Base-by-base conservation (phyloP, 139 green algal species). In the Chlorella sp. region DNA sequence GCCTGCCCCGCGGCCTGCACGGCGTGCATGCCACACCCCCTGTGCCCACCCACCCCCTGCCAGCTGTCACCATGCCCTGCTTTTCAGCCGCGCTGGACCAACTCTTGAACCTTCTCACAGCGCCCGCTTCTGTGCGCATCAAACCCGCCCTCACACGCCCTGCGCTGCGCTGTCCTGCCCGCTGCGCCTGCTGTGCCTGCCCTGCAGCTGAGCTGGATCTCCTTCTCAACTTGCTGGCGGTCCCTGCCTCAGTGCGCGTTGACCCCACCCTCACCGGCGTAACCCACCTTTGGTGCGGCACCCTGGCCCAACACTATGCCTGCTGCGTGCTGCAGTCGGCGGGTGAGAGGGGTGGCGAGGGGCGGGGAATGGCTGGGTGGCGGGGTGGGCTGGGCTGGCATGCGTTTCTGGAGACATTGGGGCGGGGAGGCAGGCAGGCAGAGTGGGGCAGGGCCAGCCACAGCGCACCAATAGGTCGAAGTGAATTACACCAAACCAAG, bases 221-320 rank as follows among this genome's bases (percentile, higher is more conserved):
- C 28, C 86, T 95, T 83, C 83, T 95, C 32, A 92, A 93, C 42
- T 83, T 95, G 81, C 75, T 95, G 66, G 84, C 91, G 3, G 76
- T 94, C 68, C 81, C 89, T 0, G 18, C 88, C 7, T 73, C 21
- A 3, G 48, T 89, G n/a, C 39, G 64, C 22, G 69, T 93, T 1
- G 81, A 91, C n/a, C 77, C 89, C 19, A 37, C n/a, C 19, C 90
- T 71, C 3, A 40, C 28, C 16, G 60, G 85, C 48, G 5, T 87
- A 26, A 92, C 85, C 0, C 57, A 60, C 32, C 73, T 92, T 73
- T 88, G 85, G 48, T 93, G 89, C 24, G 89, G 82, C 36, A 53
- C 83, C 60, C 42, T 85, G 71, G 48, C 88, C 14, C 79, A 87
- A 84, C 90, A 81, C 42, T 86, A 90, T 37, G 71, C 92, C 48